Conservation (phyloP, 495 filamentous ascomycete genomes). For the Annulohypoxylon stygium region DNA sequence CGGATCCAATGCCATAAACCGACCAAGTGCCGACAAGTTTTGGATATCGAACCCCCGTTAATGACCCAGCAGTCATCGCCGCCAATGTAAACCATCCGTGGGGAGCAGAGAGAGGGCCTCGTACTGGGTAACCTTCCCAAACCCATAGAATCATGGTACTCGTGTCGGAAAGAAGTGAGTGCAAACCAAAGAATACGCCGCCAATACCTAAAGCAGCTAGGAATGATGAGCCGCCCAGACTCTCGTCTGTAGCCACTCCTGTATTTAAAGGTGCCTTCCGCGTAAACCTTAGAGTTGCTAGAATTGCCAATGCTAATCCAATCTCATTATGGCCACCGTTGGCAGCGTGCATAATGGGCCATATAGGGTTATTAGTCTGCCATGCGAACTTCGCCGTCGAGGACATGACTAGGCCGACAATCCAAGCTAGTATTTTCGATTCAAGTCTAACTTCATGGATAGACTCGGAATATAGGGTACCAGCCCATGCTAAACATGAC, state of each 20-base stretch:
- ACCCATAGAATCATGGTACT: conserved; percentile 99
- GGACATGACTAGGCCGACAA: conserved; percentile 85
- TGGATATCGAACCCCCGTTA: conserved; percentile 80
- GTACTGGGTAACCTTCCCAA: conserved; percentile 97
- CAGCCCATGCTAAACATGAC: conserved; percentile 84
- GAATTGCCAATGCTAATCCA: conserved; percentile 79
- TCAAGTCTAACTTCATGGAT: conserved; percentile 82
- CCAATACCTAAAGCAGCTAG: conserved; percentile 82
- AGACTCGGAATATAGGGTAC: conserved; percentile 81
- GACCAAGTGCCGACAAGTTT: conserved; percentile 82
- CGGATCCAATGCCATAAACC: conserved; percentile 78
- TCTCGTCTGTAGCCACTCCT: conserved; percentile 56
- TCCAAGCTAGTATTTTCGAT: conserved; percentile 81
- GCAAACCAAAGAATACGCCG: conserved; percentile 89
- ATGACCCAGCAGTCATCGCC: conserved; percentile 87
- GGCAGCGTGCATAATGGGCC: conserved; percentile 88
- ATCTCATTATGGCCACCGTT: conserved; percentile 96
- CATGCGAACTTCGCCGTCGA: conserved; percentile 93
- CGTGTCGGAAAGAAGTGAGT: conserved; percentile 94
- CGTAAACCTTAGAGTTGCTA: conserved; percentile 79
- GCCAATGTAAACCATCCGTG: conserved; percentile 88
- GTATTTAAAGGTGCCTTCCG: conserved; percentile 67
- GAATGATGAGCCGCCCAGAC: conserved; percentile 73
- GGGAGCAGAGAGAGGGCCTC: conserved; percentile 88
- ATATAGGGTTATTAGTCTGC: conserved; percentile 97